A percentile compares a stretch with the other conserved stretches of the same genome.
Evolutionary conservation across 805 yeast species (phyloP).

Genomic region (Huiozyma sinensis): DNA sequence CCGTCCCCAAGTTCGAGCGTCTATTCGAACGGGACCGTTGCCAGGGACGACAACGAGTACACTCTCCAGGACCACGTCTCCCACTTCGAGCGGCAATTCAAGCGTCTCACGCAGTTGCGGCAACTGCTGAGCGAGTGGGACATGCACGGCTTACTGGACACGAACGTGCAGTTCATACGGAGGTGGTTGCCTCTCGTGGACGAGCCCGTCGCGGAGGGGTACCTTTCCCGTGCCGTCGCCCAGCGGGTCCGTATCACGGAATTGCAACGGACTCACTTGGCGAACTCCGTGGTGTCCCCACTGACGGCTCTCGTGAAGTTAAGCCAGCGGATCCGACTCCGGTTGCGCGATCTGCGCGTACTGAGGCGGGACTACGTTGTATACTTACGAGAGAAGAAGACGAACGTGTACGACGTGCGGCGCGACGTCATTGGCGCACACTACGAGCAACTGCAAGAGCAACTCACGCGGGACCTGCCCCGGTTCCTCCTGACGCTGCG

Average conservation of each 20-base stretch:
- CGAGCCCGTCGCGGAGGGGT: conserved; percentile 21
- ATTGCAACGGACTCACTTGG: conserved; percentile 18
- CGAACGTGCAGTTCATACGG: conserved; percentile 11
- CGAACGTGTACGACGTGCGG: conserved; percentile 17
- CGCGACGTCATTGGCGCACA: conserved; percentile 21
- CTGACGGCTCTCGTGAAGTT: conserved; percentile 15
- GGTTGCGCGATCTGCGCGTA: conserved; percentile 24
- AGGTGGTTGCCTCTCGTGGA: conserved; percentile 24
- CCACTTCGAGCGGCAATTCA: conserved; percentile 11
- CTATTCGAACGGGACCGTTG: background rate
- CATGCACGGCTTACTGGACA: conserved; percentile 12
- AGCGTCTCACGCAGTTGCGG: background rate
- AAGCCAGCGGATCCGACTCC: conserved; percentile 17
- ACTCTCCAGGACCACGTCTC: conserved; percentile 16
- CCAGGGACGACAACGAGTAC: background rate
- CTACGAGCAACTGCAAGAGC: conserved; percentile 19
- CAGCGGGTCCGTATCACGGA: conserved; percentile 24
- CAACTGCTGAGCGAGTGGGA: conserved; percentile 9
- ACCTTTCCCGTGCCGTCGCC: conserved; percentile 17
- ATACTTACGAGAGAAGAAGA: conserved; percentile 16
- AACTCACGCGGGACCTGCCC: conserved; percentile 27
- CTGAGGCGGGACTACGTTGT: conserved; percentile 28
- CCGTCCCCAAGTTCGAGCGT: background rate
- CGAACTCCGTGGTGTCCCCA: conserved; percentile 23
- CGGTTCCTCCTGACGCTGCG: conserved; percentile 9